Evolutionary conservation across 1,284 basidiomycete species (phyloP), one percentile per base, ranked within the genome.

Genomic region (Bondarzewia mesenterica): DNA sequence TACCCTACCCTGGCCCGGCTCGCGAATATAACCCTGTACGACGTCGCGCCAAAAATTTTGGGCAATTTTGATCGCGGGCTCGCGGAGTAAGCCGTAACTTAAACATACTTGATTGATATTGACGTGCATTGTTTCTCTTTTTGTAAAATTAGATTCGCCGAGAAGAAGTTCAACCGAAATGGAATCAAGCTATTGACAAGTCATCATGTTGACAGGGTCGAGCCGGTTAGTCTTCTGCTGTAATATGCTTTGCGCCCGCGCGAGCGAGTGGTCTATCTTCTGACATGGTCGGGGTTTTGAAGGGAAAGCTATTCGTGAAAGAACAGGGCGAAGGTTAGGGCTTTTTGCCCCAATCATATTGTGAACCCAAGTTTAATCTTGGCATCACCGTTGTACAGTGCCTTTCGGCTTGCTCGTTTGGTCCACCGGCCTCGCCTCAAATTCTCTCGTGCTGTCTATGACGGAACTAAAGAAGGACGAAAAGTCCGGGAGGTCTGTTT

Each of bases 341-440:
- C 15, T 7, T 20, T 21, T 14, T 41, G 39, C 20, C 39, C 14
- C 15, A 15, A 7, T 43, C 16, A 27, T 12, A 8, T 2, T 16
- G 16, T 21, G 10, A 40, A 21, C 14, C 23, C 36, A 21, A 14
- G 23, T 26, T 46, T 57, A 50, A 52, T 32, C 40, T 23, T 15
- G 18, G 52, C 0, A n/a, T n/a, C n/a, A n/a, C 41, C 47, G 10
- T 27, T 27, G 39, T 16, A 22, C 45, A 86, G 85, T 89, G 22
- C 81, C 80, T 12, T 89, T 85, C 60, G 90, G 90, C 14, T 68
- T 93, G 35, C 74, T 91, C 5, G 89, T 94, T 16, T 93, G 91
- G 92, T 85, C 81, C 55, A 92, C 90, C 4, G 89, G 89, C 2
- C 71, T 93, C 7, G 76, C 86, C 7, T 79, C 86, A 3, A 92